Evolutionary conservation across 2,329 filamentous ascomycete genomes (phyloP).

Genomic region (Cladosporium austrohemisphaericum): DNA sequence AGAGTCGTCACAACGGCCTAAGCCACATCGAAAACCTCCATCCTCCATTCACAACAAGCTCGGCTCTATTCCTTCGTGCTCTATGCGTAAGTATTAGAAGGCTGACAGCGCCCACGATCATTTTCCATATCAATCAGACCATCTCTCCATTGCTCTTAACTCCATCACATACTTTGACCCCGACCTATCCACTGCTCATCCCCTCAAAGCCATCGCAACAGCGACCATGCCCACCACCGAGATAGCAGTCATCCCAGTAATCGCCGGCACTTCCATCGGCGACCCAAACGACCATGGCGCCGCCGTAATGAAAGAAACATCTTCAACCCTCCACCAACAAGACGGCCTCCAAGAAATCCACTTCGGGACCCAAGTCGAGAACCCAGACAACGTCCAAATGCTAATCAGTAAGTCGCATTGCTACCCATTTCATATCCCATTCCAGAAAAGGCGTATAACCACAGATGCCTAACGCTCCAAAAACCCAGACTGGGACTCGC

Average conservation of each 20-base stretch:
- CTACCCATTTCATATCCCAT: background rate
- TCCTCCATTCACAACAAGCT: too few species aligned
- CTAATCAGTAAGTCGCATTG: constrained; percentile 35
- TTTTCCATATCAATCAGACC: too few species aligned
- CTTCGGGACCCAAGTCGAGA: constrained; percentile 41
- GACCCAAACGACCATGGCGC: constrained; percentile 29
- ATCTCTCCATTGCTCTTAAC: too few species aligned
- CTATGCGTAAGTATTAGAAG: too few species aligned
- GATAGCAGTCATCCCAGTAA: constrained; percentile 38
- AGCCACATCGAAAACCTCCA: too few species aligned
- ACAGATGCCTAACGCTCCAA: background rate
- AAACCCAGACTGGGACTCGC: constrained; percentile 41
- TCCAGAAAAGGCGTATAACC: background rate
- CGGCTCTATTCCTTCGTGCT: too few species aligned
- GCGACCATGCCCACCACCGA: constrained; percentile 37
- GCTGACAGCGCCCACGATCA: too few species aligned
- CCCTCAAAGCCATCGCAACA: too few species aligned
- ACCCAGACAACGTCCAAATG: constrained; percentile 35
- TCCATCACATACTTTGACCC: too few species aligned
- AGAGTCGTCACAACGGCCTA: too few species aligned
- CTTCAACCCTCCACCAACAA: constrained; percentile 35
- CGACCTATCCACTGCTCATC: too few species aligned
- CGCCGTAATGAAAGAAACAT: constrained; percentile 30
- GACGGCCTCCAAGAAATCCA: constrained; percentile 35
- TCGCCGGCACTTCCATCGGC: constrained; percentile 34